phyloP scores from a whole-genome alignment of 2,329 filamentous ascomycete species.

The Alternaria longipes region DNA sequence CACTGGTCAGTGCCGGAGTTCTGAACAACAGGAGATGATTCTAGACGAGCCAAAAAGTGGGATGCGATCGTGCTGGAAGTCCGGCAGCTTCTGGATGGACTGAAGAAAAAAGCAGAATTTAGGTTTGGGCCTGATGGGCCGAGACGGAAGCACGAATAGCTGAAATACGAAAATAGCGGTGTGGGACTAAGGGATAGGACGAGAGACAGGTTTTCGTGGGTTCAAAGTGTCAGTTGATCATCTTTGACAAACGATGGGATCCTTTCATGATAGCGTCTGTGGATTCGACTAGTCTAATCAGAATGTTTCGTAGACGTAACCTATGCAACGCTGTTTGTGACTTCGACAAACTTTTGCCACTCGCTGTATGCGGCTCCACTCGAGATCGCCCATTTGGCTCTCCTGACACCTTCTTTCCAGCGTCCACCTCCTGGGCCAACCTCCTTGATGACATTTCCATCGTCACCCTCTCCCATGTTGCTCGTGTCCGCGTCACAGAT shows the following conservation, averaged over 20 bases:
- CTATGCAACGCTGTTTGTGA: slow-evolving; percentile 67
- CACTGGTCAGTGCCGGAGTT: background rate
- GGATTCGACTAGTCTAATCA: background rate
- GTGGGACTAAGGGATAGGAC: background rate
- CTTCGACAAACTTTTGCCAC: slow-evolving; percentile 84
- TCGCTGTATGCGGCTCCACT: slow-evolving; percentile 87
- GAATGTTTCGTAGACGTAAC: background rate
- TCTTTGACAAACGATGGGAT: background rate
- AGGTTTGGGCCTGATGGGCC: background rate
- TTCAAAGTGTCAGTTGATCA: background rate
- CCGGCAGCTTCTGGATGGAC: background rate
- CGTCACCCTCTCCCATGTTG: slow-evolving; percentile 80
- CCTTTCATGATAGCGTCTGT: background rate
- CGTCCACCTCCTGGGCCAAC: slow-evolving; percentile 83
- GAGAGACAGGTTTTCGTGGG: background rate
- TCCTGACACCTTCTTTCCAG: slow-evolving; percentile 93
- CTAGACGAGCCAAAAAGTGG: background rate
- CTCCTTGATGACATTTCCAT: slow-evolving; percentile 81
- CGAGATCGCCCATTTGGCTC: slow-evolving; percentile 86
- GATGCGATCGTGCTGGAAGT: background rate
- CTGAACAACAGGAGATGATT: background rate
- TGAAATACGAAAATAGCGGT: background rate
- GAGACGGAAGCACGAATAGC: background rate
- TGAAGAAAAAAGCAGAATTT: background rate
- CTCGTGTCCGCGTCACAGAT: slow-evolving; percentile 85